Conservation (phyloP, 2,329 filamentous ascomycete species). For the Herpotrichia juniperi region DNA sequence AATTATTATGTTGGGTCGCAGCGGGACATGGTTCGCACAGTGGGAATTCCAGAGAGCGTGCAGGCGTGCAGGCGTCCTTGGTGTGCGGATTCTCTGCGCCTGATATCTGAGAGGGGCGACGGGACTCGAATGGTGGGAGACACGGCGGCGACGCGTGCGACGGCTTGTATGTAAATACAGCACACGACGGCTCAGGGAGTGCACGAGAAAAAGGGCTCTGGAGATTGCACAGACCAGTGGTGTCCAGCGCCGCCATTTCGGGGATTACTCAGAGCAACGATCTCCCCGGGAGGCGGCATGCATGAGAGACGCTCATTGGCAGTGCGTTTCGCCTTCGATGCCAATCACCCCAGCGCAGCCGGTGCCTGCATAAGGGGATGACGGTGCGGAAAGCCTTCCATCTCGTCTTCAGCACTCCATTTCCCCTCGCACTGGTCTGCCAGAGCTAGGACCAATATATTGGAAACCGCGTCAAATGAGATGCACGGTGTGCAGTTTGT, state of each 20-base stretch:
- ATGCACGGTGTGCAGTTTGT: background rate
- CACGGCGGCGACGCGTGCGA: constrained; percentile 24
- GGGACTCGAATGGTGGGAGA: constrained; percentile 19
- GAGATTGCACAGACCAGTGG: constrained; percentile 23
- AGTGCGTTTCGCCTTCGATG: constrained; percentile 10
- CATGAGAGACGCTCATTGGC: constrained; percentile 7
- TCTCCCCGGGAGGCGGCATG: constrained; percentile 11
- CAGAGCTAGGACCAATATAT: constrained; percentile 3
- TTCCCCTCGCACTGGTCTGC: background rate
- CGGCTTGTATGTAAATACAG: constrained; percentile 18
- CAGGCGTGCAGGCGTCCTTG: background rate
- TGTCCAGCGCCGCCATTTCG: constrained; percentile 17
- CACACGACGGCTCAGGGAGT: constrained; percentile 14
- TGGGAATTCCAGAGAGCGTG: background rate
- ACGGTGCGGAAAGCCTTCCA: background rate
- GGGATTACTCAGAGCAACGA: constrained; percentile 19
- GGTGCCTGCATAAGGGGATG: background rate
- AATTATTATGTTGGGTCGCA: constrained; percentile 22
- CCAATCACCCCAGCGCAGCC: constrained; percentile 3
- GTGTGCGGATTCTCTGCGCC: background rate
- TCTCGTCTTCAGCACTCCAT: background rate
- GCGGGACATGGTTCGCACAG: constrained; percentile 19
- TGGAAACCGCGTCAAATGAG: constrained; percentile 4
- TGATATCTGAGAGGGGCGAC: constrained; percentile 9
- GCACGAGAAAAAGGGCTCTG: constrained; percentile 20